These are phyloP conservation scores for Ophiocordyceps camponoti-rufipedis DNA, from an alignment of 2,329 filamentous ascomycete genomes.

Conservation along the genomic window DNA sequence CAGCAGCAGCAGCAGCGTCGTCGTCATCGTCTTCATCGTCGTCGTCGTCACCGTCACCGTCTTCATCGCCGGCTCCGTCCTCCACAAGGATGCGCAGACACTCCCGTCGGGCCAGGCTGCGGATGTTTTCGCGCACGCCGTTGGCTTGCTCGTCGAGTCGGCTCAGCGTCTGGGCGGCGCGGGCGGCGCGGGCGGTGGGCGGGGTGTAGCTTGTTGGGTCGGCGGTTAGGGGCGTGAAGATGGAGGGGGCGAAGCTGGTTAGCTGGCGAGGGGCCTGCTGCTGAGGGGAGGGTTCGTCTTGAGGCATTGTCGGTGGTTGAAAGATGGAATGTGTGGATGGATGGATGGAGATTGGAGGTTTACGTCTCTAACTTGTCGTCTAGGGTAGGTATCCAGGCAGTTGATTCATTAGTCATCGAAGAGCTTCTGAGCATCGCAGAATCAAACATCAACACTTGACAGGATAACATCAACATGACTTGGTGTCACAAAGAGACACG, in stretches of 20 bases:
- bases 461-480: no score
- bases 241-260: constrained; percentile 9
- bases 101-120: constrained; percentile 12
- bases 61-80: constrained; percentile 5
- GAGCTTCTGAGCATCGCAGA: no score
- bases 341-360: no score
- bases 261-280: constrained; percentile 2
- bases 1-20: no score
- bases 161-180: constrained; percentile 7
- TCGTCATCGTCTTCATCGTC: not conserved
- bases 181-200: constrained; percentile 4
- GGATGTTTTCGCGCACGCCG: constrained; percentile 13
- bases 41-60: not conserved
- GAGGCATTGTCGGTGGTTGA: no score
- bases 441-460: no score
- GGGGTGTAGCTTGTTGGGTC: not conserved
- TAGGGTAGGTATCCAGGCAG: no score
- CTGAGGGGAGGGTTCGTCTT: not conserved
- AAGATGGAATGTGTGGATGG: no score
- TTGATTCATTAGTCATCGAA: no score
- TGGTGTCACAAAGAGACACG: no score
- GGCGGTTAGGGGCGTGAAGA: constrained; percentile 15
- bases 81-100: constrained; percentile 12
- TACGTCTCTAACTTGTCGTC: no score
- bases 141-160: constrained; percentile 9